Evolutionary conservation across 495 filamentous ascomycete genomes (phyloP), one percentile per base, ranked within the genome.

Genomic region (Parachaetomium inaequale): DNA sequence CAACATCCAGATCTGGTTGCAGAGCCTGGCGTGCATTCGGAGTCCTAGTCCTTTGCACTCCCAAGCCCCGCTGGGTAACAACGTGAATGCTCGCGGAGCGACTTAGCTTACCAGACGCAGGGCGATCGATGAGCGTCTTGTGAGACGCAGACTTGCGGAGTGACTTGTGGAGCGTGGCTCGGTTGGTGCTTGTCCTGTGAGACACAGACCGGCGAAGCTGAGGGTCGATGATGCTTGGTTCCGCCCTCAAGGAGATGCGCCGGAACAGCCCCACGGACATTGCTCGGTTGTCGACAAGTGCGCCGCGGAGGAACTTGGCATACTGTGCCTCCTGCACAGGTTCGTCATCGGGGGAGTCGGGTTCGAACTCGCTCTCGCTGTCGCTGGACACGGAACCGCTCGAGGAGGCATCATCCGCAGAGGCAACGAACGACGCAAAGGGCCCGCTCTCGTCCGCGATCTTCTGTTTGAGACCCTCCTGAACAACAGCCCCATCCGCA

Each of bases 401-500:
- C 12, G 62, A 56, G 3, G 47, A 49, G 17, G 14, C 21, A 52
- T 64, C 62, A 28, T 74, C 70, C 0, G 70, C 66, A 3, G 66
- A 69, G 15, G 71, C 69, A 12, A 68, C 26, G 1, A 75, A 45
- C 1, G 64, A 61, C 2, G 74, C 65, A 61, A 78, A 76, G 1
- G 77, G 60, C 8, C 77, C 72, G 19, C 52, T 54, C 21, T 68
- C 64, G 23, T 72, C 68, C 10, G 51, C 54, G 2, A 86, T 57
- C 6, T 77, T 70, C 36, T 66, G 69, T n/a, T 72, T 66, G 32
- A 75, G 65, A 1, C 93, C 94, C 62, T 88, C 76, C 66, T 95
- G 84, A 3, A 88, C 82, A 5, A 96, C 78, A 2, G 64, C 66
- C 0, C 91, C 91, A 12, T 86, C 70, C 46, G 95, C 88, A 51